Evolutionary conservation across 768 basidiomycete species (phyloP).

Genomic region (Mycena rebaudengoi): DNA sequence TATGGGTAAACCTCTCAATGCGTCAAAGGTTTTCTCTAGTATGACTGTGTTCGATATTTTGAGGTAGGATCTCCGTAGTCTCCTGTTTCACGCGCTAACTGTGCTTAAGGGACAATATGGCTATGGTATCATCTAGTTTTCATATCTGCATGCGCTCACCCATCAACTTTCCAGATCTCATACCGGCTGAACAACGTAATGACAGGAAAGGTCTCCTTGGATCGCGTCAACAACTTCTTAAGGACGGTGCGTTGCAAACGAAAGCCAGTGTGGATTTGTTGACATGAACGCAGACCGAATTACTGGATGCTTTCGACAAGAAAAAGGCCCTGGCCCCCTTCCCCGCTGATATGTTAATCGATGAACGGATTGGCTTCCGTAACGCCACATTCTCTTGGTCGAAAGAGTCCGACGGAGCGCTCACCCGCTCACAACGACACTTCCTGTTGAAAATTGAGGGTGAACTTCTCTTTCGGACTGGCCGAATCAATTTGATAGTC

Average conservation of each 20-base stretch:
- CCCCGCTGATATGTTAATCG: neutral
- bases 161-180: neutral
- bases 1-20: constrained; percentile 12
- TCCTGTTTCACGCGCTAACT: neutral
- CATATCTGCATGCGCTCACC: neutral
- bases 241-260: constrained; percentile 40
- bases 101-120: neutral
- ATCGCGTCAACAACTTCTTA: constrained; percentile 57
- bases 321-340: constrained; percentile 30
- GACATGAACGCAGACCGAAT: constrained; percentile 48
- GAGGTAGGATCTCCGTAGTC: constrained; percentile 30
- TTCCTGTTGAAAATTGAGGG: constrained; percentile 60
- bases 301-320: constrained; percentile 49
- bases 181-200: constrained; percentile 15
- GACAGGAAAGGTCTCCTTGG: constrained; percentile 69
- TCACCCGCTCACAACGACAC: constrained; percentile 51
- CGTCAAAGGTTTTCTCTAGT: constrained; percentile 38
- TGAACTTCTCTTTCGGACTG: constrained; percentile 62
- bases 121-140: neutral
- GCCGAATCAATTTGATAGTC: constrained; percentile 63
- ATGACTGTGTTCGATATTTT: constrained; percentile 58
- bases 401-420: constrained; percentile 29
- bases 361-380: constrained; percentile 56
- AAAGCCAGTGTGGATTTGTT: neutral
- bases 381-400: constrained; percentile 68